Evolutionary conservation across 2,329 filamentous ascomycete genomes (phyloP), one percentile per base, ranked within the genome.

Genomic region (Blastomyces emzantsi): DNA sequence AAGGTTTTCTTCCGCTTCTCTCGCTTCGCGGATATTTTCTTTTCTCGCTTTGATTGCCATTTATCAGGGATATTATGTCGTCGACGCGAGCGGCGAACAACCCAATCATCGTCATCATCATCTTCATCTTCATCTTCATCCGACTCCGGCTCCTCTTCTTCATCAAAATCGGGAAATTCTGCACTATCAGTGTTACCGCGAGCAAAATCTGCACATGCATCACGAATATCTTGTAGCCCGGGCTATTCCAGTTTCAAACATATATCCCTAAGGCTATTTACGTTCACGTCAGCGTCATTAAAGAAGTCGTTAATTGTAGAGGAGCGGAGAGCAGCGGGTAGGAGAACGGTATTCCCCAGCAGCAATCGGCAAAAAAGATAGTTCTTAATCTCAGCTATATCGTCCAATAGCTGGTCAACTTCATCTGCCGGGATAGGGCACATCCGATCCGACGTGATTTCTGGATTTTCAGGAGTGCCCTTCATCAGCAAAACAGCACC

Each of bases 131-230:
- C 19, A 64, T 55, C 54, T 25, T 69, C 61, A 13, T 68, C 66
- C 2, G 56, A 54, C 3, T 69, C 66, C n/a, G 51, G 51, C 41
- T 51, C 60, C 39, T 65, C 45, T 39, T 62, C 55, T 30, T 58
- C 33, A 28, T 62, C 45, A 11, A 8, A 22, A n/a, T 70, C 65
- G 39, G 65, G 68, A 57, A 72, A 68, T 1, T 72, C 66, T 3
- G 71, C 71, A 4, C 68, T 65, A 13, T 72, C 67, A 25, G 72
- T 67, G 28, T 77, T 73, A 17, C 79, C 74, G 19, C 75, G 73
- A 54, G 81, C 76, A n/a, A 64, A 64, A 67, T 82, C 80, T 4
- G 80, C 80, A 66, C 80, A 82, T 17, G 80, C 80, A 69, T 83
- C 80, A 52, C 80, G 74, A 28, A 82, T 76, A 55, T 80, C 78